Conservation (phyloP, 192 early-diverging fungal genomes). For the Jimgerdemannia flammicorona region DNA sequence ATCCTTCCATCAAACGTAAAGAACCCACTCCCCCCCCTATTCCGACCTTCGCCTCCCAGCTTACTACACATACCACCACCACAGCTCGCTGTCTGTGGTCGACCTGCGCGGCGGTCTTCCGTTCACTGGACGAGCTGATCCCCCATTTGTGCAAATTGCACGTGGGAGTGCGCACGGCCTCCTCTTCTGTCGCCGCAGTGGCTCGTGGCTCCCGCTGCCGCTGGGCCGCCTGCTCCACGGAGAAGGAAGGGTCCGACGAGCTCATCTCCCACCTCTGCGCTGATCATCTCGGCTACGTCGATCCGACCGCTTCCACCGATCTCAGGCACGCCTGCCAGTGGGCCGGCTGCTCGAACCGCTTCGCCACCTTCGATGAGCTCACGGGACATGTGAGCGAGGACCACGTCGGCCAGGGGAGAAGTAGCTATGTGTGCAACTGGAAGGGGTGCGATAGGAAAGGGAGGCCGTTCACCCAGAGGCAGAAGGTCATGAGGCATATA, state of each 20-base stretch:
- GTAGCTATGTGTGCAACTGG: slow-evolving; percentile 52
- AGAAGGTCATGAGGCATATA: slow-evolving; percentile 75
- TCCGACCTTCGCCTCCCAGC: background rate
- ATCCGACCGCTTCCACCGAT: slow-evolving; percentile 9
- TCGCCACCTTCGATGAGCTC: slow-evolving; percentile 57
- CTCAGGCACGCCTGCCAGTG: slow-evolving; percentile 71
- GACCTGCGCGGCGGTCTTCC: slow-evolving; percentile 44
- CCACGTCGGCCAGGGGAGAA: slow-evolving; percentile 61
- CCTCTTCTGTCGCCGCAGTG: slow-evolving; percentile 8
- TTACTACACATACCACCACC: slow-evolving; percentile 5
- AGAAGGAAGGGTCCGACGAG: slow-evolving; percentile 44
- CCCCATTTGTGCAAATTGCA: slow-evolving; percentile 50
- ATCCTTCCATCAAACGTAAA: background rate
- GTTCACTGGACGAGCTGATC: slow-evolving; percentile 44
- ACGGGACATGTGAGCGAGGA: slow-evolving; percentile 59
- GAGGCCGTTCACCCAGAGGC: slow-evolving; percentile 44
- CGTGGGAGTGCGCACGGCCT: background rate
- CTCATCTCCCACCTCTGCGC: slow-evolving; percentile 58
- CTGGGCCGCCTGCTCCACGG: slow-evolving; percentile 58
- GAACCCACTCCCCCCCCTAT: background rate
- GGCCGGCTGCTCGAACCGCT: slow-evolving; percentile 56
- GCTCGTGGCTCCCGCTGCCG: slow-evolving; percentile 42
- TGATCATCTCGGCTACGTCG: slow-evolving; percentile 40
- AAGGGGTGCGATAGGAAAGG: slow-evolving; percentile 45
- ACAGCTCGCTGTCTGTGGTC: slow-evolving; percentile 40